Conservation (phyloP, 306 rosid species). For the Quercus alba region DNA sequence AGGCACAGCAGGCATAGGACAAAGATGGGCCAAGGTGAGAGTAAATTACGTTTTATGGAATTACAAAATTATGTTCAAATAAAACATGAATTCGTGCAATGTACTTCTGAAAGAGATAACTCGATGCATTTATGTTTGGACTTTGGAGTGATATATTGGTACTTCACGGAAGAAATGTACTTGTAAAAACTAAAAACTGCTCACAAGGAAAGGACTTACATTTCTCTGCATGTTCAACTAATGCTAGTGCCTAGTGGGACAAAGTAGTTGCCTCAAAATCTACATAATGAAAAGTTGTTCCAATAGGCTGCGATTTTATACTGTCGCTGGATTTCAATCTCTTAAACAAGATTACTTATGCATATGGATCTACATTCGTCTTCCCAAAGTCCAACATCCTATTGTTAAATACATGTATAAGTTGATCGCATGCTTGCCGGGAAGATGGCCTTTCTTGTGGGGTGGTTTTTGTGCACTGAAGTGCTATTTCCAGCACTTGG, state of each 20-base stretch:
- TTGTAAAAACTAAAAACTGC: background rate
- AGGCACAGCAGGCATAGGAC: background rate
- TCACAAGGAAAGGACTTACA: background rate
- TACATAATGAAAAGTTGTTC: background rate
- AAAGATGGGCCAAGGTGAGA: background rate
- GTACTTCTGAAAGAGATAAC: background rate
- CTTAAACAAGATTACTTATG: constrained; percentile 2
- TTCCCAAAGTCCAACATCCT: constrained; percentile 45
- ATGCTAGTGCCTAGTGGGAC: background rate
- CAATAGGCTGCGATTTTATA: background rate
- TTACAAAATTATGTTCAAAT: background rate
- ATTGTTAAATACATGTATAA: constrained; percentile 55
- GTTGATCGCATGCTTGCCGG: constrained; percentile 67
- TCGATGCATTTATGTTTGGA: no score
- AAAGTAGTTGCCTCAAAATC: background rate
- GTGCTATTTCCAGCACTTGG: constrained; percentile 84
- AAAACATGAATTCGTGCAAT: background rate
- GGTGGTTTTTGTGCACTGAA: constrained; percentile 75
- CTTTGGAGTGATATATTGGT: no score
- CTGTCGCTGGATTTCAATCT: constrained; percentile 5
- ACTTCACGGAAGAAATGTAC: no score
- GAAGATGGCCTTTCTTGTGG: constrained; percentile 83
- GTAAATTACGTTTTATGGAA: background rate
- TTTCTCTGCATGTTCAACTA: background rate
- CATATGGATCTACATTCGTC: constrained; percentile 26